Conservation (phyloP, 2,329 filamentous ascomycete genomes). For the Fusarium sp. region DNA sequence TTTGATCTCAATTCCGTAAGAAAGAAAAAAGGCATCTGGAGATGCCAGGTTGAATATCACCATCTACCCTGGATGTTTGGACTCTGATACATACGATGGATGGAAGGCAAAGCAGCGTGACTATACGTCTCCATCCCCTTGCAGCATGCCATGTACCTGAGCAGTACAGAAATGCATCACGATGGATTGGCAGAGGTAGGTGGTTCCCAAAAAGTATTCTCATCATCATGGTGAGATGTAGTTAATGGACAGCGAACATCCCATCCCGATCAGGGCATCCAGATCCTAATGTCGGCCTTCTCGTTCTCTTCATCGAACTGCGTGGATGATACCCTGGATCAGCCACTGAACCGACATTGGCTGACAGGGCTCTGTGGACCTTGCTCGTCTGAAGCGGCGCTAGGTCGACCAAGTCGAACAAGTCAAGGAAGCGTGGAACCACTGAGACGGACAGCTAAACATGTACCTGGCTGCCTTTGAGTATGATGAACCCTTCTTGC, state of each 20-base stretch:
- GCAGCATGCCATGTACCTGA: slow-evolving; percentile 10
- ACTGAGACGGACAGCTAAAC: slow-evolving; percentile 25
- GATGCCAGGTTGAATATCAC: not conserved
- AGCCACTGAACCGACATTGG: slow-evolving; percentile 35
- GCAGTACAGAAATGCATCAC: not conserved
- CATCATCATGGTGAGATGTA: slow-evolving; percentile 10
- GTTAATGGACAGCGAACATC: slow-evolving; percentile 7
- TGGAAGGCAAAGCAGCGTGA: slow-evolving; percentile 11
- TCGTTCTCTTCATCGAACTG: slow-evolving; percentile 31
- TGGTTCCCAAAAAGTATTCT: not conserved
- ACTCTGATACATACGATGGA: slow-evolving; percentile 13
- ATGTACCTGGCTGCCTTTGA: slow-evolving; percentile 13
- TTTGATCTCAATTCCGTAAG: not conserved
- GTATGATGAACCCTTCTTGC: slow-evolving; percentile 27
- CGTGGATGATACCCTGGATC: slow-evolving; percentile 26
- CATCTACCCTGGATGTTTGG: not conserved
- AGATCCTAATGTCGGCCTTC: slow-evolving; percentile 32
- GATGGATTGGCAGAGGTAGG: not conserved
- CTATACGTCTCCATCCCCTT: slow-evolving; percentile 5
- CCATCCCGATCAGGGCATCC: slow-evolving; percentile 19
- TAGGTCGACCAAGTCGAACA: slow-evolving; percentile 24
- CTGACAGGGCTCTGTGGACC: slow-evolving; percentile 29
- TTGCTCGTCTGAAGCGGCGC: slow-evolving; percentile 24
- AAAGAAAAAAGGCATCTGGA: not conserved
- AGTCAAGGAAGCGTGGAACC: slow-evolving; percentile 31